Conservation (phyloP, 129 eudicot species). For the Rutidosis leptorrhynchoides region DNA sequence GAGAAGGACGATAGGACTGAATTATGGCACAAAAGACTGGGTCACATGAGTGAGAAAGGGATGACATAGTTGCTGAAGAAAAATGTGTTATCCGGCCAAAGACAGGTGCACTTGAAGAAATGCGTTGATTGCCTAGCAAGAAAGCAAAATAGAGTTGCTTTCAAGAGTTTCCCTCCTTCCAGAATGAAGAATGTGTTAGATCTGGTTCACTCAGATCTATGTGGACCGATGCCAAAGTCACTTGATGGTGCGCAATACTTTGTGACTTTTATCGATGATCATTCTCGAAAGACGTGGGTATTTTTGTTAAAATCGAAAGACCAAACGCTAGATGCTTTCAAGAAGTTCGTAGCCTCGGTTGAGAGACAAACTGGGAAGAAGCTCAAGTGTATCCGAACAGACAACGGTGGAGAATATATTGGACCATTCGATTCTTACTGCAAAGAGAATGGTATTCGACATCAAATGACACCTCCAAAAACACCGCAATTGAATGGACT, state of each 20-base stretch:
- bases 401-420: not conserved
- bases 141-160: constrained; percentile 1
- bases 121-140: constrained; percentile 3
- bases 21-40: constrained; percentile 8
- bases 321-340: not conserved
- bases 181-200: constrained; percentile 3
- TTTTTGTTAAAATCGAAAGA: not conserved
- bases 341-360: constrained; percentile 3
- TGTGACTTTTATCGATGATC: constrained; percentile 6
- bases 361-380: constrained; percentile 13
- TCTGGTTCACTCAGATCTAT: not conserved
- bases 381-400: constrained; percentile 9
- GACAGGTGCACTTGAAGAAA: not conserved
- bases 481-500: not conserved
- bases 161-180: constrained; percentile 13
- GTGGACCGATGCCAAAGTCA: constrained; percentile 4
- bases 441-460: constrained; percentile 2
- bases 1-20: not conserved
- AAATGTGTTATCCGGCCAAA: constrained; percentile 2
- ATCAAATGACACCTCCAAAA: constrained; percentile 1
- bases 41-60: constrained; percentile 8
- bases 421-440: not conserved
- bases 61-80: not conserved
- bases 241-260: not conserved
- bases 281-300: not conserved